Conservation (phyloP, 2,329 filamentous ascomycete species). For the Diaporthe aspalathi region DNA sequence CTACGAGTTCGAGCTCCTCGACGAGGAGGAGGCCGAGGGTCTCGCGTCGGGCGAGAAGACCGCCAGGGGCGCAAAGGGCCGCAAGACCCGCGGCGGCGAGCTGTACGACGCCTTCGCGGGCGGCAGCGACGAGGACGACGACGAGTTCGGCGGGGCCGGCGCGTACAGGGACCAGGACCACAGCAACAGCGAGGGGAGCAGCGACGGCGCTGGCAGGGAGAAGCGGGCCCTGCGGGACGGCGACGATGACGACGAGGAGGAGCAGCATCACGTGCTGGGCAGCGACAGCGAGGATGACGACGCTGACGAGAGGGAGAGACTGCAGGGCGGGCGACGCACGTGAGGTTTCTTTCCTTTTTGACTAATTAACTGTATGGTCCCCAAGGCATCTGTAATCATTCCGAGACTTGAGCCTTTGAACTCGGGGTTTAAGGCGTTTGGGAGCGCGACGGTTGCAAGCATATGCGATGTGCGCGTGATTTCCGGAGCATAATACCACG, state of each 20-base stretch:
- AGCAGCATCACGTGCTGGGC: slow-evolving; percentile 62
- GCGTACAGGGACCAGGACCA: slow-evolving; percentile 50
- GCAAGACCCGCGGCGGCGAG: slow-evolving; percentile 80
- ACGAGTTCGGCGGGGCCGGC: slow-evolving; percentile 52
- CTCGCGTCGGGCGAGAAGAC: slow-evolving; percentile 59
- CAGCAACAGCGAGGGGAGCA: slow-evolving; percentile 34
- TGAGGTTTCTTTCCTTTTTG: slow-evolving; percentile 8
- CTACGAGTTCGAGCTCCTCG: slow-evolving; percentile 95
- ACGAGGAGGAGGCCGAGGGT: slow-evolving; percentile 79
- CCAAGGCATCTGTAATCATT: slow-evolving; percentile 3
- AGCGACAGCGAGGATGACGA: slow-evolving; percentile 59
- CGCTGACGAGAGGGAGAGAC: slow-evolving; percentile 48
- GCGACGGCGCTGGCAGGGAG: slow-evolving; percentile 47
- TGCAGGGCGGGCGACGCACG: slow-evolving; percentile 41
- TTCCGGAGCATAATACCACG: slow-evolving; percentile 15
- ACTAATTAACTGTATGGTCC: background rate
- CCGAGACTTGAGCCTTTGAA: background rate
- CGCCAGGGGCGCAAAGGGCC: slow-evolving; percentile 55
- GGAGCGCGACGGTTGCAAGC: background rate
- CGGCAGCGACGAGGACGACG: slow-evolving; percentile 76
- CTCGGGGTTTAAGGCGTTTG: slow-evolving; percentile 12
- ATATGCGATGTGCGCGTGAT: slow-evolving; percentile 10
- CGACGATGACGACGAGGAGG: slow-evolving; percentile 48
- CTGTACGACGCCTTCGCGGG: slow-evolving; percentile 98
- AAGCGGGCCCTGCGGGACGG: slow-evolving; percentile 43